Base-by-base conservation (phyloP, 2,329 filamentous ascomycete species). In the Cladophialophora exuberans region DNA sequence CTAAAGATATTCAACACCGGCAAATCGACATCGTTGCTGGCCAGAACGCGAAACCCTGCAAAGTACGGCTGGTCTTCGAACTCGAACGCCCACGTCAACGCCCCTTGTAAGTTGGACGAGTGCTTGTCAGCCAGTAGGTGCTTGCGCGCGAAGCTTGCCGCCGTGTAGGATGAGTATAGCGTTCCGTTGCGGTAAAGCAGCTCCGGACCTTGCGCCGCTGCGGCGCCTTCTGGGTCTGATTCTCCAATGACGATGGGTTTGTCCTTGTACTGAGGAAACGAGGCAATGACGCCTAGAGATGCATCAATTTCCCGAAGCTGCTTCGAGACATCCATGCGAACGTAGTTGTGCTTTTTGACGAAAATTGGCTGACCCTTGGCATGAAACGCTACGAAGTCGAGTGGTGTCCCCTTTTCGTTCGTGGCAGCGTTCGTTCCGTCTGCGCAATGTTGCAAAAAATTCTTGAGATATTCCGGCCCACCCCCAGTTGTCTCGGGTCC, bases 51-150 rank as follows among this genome's bases (percentile, higher is more conserved):
- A 15, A 46, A 46, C 7, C 43, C 43, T 3, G 43, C 43, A 46
- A 46, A 46, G 15, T 46, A 46, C 2, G 43, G 43, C 23, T 46
- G 43, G 23, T 46, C 26, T 18, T 46, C 43, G 15, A 46, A 46
- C 11, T 46, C 43, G 6, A 46, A 46, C 3, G 43, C 43, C 43
- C 43, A 46, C n/a, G 43, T 46, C 2, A 46, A 13, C 10, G 28
- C 43, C 1, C 43, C 43, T 13, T 46, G 26, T 9, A 46, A 28
- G 23, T 46, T 46, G 4, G 33, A 25, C 1, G 26, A 25, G 15
- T 46, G 15, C 13, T 35, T 33, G 15, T 28, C 28, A 1, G 43
- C 25, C 31, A 46, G 43, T 7, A 20, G 15, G 18, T 46, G 43
- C 15, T 46, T 46, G 3, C 43, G 43, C 3, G 30, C 20, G 13